A percentile compares a stretch with the other conserved stretches of the same genome.
Evolutionary conservation across 2,329 filamentous ascomycete species (phyloP).

Genomic region (Chaetothyriales sp.): DNA sequence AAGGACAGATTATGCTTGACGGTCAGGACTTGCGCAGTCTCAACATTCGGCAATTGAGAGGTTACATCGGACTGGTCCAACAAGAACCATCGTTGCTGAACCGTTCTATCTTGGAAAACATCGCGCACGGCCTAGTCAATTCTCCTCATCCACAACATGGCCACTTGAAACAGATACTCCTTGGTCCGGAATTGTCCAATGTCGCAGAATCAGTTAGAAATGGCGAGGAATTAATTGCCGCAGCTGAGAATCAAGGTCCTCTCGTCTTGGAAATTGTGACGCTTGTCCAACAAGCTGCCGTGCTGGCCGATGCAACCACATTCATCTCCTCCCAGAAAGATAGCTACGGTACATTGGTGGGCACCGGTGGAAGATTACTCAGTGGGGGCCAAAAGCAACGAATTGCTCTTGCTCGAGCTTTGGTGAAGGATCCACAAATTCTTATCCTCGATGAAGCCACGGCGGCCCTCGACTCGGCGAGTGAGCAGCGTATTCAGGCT

Average conservation of each 20-base stretch:
- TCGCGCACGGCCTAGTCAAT: constrained; percentile 37
- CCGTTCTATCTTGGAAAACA: constrained; percentile 41
- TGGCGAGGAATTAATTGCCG: constrained; percentile 1
- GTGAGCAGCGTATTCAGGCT: constrained; percentile 24
- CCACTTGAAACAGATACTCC: constrained; percentile 18
- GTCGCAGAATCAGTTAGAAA: constrained; percentile 4
- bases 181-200: constrained; percentile 1
- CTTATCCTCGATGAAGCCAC: constrained; percentile 37
- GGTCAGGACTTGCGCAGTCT: constrained; percentile 20
- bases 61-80: constrained; percentile 31
- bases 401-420: constrained; percentile 73
- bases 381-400: constrained; percentile 85
- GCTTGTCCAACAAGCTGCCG: constrained; percentile 32
- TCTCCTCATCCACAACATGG: constrained; percentile 20
- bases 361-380: constrained; percentile 64
- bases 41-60: constrained; percentile 25
- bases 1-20: constrained; percentile 23
- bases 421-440: constrained; percentile 73
- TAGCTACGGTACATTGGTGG: constrained; percentile 36
- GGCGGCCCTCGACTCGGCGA: constrained; percentile 25
- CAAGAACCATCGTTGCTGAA: constrained; percentile 40
- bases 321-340: constrained; percentile 43
- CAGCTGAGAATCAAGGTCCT: constrained; percentile 18
- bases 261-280: constrained; percentile 37
- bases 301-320: constrained; percentile 43